These are phyloP conservation scores for Iberis pinnata DNA, from an alignment of 345 rosid genomes.

Conservation along the genomic window DNA sequence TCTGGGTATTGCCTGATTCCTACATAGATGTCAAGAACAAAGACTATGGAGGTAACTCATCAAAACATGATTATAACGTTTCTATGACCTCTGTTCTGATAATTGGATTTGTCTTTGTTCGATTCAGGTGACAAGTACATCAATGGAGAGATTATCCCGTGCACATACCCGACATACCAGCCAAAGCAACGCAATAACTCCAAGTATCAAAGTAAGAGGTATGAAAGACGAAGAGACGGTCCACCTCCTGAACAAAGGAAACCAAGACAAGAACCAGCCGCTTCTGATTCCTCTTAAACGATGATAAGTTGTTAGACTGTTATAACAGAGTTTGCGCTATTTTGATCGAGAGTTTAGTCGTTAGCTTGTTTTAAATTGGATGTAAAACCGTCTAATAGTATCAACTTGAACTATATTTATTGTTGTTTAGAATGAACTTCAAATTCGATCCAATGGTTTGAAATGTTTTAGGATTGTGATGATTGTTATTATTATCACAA, in stretches of 20 bases:
- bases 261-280: slow-evolving; percentile 46
- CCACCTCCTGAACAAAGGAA: slow-evolving; percentile 64
- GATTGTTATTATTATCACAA: too few relatives aligned
- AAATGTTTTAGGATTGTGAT: too few relatives aligned
- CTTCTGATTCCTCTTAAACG: slow-evolving; percentile 44
- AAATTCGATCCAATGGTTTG: slow-evolving; percentile 7
- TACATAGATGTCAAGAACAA: slow-evolving; percentile 94
- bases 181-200: slow-evolving; percentile 64
- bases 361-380: slow-evolving; percentile 13
- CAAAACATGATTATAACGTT: not conserved
- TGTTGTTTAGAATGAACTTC: slow-evolving; percentile 15
- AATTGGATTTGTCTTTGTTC: not conserved
- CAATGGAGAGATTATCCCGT: slow-evolving; percentile 89
- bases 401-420: slow-evolving; percentile 16
- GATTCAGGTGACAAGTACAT: slow-evolving; percentile 75
- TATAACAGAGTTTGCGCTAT: slow-evolving; percentile 3
- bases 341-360: slow-evolving; percentile 23
- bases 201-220: slow-evolving; percentile 55
- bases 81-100: slow-evolving; percentile 1
- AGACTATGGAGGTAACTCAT: slow-evolving; percentile 82
- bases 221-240: slow-evolving; percentile 79
- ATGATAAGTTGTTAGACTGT: not conserved
- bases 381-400: slow-evolving; percentile 16
- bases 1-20: slow-evolving; percentile 95
- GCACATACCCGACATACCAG: slow-evolving; percentile 89